Base-by-base conservation (phyloP, 169 alveolate species). In the Eimeria maxima region DNA sequence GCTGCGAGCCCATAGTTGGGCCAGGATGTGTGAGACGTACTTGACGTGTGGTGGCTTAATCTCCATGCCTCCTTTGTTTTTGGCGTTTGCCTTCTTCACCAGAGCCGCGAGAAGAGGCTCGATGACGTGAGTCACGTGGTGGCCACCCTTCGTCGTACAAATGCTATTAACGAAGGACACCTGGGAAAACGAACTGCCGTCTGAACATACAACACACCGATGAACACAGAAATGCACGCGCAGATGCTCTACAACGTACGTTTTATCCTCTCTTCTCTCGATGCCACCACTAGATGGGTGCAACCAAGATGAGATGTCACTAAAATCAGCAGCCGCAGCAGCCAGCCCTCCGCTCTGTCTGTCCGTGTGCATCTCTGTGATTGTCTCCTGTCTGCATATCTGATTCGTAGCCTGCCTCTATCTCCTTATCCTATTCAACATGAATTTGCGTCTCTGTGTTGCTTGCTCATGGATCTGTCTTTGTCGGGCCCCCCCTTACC, bases 121-220 rank as follows among this genome's bases (percentile, higher is more conserved):
- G 4, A 99, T 97, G 5, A 99, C 99, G 97, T 99, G 99, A 83
- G 98, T 98, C 14, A 99, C 99, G 96, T 99, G 99, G 3, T 99
- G 99, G 13, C 99, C 99, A 1, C 99, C 99, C 96, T 99, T 99
- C 45, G 99, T 97, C 33, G 99, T 99, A 96, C 99, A 98, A 65
- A 99, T 99, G 76, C 99, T 98, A 97, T 99, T 99, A 78, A 99
- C 99, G 97, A 99, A 99, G 18, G 99, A 99, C 44, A 99, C 99
- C 97, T 99, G 99, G 83, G 99, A 99, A 96, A 99, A 99, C 53
- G 67, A 60, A 33, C 96, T 81, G 63, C 90, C 88, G 50, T 93
- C 96, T 93, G 93, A 80, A 67, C 6, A n/a, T 13, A 65, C 3
- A 44, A 5, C 78, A 20, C 4, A 45, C 10, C 14, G n/a, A 18